Evolutionary conservation across 495 filamentous ascomycete genomes (phyloP).

Genomic region (Lasiosphaeris hirsuta): DNA sequence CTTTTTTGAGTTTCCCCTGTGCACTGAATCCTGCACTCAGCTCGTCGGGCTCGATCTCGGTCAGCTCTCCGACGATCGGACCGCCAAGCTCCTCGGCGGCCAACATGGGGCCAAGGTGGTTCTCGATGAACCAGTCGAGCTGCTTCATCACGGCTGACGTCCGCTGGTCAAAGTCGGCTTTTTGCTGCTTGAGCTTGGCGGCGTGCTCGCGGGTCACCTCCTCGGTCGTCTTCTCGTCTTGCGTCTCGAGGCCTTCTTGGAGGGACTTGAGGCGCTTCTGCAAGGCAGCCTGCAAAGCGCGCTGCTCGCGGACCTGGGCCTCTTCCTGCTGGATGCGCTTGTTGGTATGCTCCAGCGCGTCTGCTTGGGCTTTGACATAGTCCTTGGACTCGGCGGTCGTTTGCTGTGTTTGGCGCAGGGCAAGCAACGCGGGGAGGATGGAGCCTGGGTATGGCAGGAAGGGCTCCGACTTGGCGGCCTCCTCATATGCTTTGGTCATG

Average conservation of each 20-base stretch:
- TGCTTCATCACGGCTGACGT: constrained; percentile 56
- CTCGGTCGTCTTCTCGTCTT: constrained; percentile 56
- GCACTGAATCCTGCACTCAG: constrained; percentile 69
- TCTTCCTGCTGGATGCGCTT: constrained; percentile 57
- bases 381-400: constrained; percentile 61
- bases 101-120: constrained; percentile 72
- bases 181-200: constrained; percentile 54
- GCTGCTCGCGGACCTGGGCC: constrained; percentile 60
- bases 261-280: constrained; percentile 48
- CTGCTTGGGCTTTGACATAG: constrained; percentile 53
- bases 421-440: constrained; percentile 66
- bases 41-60: constrained; percentile 54
- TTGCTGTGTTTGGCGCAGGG: constrained; percentile 59
- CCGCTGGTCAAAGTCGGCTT: constrained; percentile 51
- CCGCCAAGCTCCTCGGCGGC: constrained; percentile 85
- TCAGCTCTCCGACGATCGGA: constrained; percentile 72
- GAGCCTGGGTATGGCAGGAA: constrained; percentile 64
- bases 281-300: constrained; percentile 52
- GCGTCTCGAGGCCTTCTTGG: constrained; percentile 49
- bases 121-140: constrained; percentile 69
- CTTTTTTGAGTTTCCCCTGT: constrained; percentile 66
- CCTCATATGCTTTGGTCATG: constrained; percentile 63
- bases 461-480: constrained; percentile 55
- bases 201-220: constrained; percentile 56
- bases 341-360: constrained; percentile 51